A percentile compares a stretch with the other conserved stretches of the same genome.
phyloP scores from a whole-genome alignment of 495 filamentous ascomycete genomes.

The Neurospora tetrasperma region DNA sequence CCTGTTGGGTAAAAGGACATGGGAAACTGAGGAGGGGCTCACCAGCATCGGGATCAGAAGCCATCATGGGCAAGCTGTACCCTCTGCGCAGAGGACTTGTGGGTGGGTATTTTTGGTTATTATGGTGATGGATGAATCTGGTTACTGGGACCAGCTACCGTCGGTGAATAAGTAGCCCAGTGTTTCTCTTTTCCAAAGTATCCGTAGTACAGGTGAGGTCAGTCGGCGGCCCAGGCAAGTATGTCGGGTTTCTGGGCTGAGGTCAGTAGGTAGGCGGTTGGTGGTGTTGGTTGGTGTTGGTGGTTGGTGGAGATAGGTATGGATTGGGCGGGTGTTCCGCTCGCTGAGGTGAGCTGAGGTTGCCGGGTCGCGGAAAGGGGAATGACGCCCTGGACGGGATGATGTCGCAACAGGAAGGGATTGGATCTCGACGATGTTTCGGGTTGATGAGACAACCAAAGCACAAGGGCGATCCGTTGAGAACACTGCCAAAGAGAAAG shows the following conservation, averaged over 20 bases:
- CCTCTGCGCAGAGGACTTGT: slow-evolving; percentile 4
- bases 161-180: background rate
- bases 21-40: background rate
- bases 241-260: background rate
- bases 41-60: slow-evolving; percentile 24
- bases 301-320: background rate
- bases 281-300: background rate
- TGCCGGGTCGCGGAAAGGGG: background rate
- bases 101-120: background rate
- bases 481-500: background rate
- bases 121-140: background rate
- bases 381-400: background rate
- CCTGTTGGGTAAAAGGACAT: too few relatives aligned
- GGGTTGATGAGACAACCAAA: background rate
- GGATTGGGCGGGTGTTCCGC: background rate
- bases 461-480: background rate
- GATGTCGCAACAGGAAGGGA: background rate
- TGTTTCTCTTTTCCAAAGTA: background rate
- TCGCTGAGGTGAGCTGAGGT: background rate
- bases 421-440: background rate
- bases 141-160: background rate
- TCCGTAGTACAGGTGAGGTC: background rate
- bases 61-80: slow-evolving; percentile 18
- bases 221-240: background rate
- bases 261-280: background rate